These are phyloP conservation scores for Mercurialis annua DNA, from an alignment of 345 rosid species.

Conservation along the genomic window DNA sequence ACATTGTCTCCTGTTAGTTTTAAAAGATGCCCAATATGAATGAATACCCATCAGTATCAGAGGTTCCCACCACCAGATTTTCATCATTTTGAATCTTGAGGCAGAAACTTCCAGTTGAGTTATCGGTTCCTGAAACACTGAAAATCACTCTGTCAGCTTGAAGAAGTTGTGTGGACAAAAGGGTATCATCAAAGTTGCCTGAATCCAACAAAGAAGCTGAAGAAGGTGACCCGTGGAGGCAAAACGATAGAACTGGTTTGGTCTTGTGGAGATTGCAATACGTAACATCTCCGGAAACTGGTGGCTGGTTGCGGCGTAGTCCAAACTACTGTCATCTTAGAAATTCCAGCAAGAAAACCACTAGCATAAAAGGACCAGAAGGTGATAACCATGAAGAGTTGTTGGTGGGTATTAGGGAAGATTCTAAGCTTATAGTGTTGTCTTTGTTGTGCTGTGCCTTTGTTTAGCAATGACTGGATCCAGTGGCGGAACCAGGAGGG, in stretches of 20 bases:
- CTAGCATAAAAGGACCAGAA: conserved; percentile 36
- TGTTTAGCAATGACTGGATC: background rate
- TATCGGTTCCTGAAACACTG: conserved; percentile 9
- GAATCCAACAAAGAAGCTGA: conserved; percentile 23
- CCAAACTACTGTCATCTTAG: conserved; percentile 15
- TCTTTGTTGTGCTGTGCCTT: conserved; percentile 16
- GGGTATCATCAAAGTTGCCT: conserved; percentile 24
- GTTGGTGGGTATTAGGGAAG: conserved; percentile 18
- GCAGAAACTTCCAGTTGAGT: conserved; percentile 11
- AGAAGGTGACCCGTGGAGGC: background rate
- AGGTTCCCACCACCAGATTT: conserved; percentile 16
- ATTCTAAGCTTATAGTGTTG: conserved; percentile 22
- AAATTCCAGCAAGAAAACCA: conserved; percentile 21
- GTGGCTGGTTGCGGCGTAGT: conserved; percentile 18
- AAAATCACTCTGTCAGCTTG: conserved; percentile 13
- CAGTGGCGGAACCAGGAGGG: too few relatives aligned
- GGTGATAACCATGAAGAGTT: conserved; percentile 33
- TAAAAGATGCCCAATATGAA: background rate
- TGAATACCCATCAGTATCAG: background rate
- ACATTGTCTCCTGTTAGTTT: background rate
- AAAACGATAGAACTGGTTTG: background rate
- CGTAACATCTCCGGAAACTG: conserved; percentile 11
- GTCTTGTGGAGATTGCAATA: conserved; percentile 8
- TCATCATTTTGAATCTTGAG: conserved; percentile 29
- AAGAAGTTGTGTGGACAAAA: conserved; percentile 20